phyloP scores from a whole-genome alignment of 2,329 filamentous ascomycete species.

The Coniella lustricola region DNA sequence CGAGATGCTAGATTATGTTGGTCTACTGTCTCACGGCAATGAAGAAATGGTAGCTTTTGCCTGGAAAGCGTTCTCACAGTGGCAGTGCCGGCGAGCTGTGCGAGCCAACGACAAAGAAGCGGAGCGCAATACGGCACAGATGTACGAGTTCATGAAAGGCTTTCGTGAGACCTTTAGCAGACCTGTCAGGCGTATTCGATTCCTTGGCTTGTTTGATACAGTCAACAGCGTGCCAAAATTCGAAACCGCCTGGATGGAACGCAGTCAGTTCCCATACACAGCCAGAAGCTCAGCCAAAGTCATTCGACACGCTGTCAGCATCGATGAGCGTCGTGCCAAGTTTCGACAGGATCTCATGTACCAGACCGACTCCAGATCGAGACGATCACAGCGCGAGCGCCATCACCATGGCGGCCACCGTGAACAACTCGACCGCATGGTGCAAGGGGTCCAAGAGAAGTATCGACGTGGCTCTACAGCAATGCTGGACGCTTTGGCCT shows the following conservation, averaged over 20 bases:
- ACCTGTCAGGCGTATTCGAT: conserved; percentile 65
- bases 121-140: conserved; percentile 45
- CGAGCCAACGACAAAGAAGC: conserved; percentile 36
- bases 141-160: conserved; percentile 68
- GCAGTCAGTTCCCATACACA: conserved; percentile 68
- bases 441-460: conserved; percentile 28
- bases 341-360: conserved; percentile 65
- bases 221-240: conserved; percentile 76
- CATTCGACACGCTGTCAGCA: conserved; percentile 62
- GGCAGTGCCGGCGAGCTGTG: conserved; percentile 52
- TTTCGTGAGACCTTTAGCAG: conserved; percentile 77
- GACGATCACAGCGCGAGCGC: conserved; percentile 17
- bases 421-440: conserved; percentile 15
- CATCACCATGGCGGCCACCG: conserved; percentile 17
- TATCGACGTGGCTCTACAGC: conserved; percentile 23
- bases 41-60: conserved; percentile 80
- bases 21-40: conserved; percentile 72
- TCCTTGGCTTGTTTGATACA: conserved; percentile 74
- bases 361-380: conserved; percentile 29
- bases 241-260: conserved; percentile 69
- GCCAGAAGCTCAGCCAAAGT: conserved; percentile 51
- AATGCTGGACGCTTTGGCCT: background rate
- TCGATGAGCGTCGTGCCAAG: conserved; percentile 65
- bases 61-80: conserved; percentile 73
- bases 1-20: conserved; percentile 80